Percentiles rank a stretch among this genome's conserved stretches.
These are phyloP conservation scores for Rhodotorula taiwanensis DNA, from an alignment of 768 basidiomycete species.

Conservation along the genomic window DNA sequence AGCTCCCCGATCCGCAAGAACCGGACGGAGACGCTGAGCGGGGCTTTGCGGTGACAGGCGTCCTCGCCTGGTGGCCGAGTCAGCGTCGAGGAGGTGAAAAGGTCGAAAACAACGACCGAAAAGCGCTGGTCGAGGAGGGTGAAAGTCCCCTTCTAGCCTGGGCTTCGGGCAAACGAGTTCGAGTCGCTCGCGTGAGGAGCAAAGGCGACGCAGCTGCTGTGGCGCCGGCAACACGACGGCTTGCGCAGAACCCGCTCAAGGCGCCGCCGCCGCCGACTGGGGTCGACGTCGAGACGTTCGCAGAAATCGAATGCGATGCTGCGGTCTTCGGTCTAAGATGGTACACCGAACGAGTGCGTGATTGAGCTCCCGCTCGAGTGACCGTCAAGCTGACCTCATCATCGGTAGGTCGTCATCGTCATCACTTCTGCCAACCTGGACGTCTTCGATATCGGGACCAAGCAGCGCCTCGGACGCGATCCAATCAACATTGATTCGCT, in stretches of 20 bases:
- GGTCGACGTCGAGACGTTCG: conserved; percentile 48
- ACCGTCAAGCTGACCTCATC: conserved; percentile 45
- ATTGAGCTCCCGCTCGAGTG: conserved; percentile 44
- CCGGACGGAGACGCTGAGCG: conserved; percentile 53
- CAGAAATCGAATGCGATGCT: conserved; percentile 47
- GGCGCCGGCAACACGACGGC: background rate
- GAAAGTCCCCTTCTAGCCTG: conserved; percentile 74
- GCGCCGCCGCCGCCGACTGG: conserved; percentile 47
- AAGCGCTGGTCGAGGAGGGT: conserved; percentile 36
- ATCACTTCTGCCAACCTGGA: conserved; percentile 54
- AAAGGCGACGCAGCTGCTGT: background rate
- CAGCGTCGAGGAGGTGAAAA: conserved; percentile 43
- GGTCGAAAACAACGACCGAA: background rate
- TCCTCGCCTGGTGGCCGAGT: conserved; percentile 77
- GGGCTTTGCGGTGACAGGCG: conserved; percentile 47
- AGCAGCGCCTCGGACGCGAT: conserved; percentile 59
- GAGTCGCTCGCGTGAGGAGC: conserved; percentile 61
- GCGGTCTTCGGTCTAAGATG: conserved; percentile 71
- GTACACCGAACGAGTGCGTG: conserved; percentile 78
- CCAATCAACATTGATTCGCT: conserved; percentile 56
- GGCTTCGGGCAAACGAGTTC: conserved; percentile 69
- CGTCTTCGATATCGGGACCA: conserved; percentile 61
- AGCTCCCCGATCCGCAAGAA: background rate
- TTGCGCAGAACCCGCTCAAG: conserved; percentile 32
- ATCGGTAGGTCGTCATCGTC: conserved; percentile 37